Conservation (phyloP, 2,329 filamentous ascomycete genomes). For the Dendryphion nanum region DNA sequence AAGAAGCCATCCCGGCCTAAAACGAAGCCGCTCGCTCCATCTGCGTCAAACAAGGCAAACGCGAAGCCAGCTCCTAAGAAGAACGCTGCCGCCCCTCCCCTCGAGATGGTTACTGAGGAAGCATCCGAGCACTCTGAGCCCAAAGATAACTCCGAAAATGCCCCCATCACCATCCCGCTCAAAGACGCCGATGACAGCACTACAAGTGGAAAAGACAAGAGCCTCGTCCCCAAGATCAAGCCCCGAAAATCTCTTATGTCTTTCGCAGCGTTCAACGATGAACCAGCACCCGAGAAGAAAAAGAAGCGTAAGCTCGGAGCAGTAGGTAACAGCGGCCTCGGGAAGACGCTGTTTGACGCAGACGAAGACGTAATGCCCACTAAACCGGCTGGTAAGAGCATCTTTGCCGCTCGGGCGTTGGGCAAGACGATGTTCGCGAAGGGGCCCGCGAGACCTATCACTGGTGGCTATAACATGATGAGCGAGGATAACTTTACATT, state of each 20-base stretch:
- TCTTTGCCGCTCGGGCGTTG: conserved; percentile 39
- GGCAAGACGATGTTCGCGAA: conserved; percentile 34
- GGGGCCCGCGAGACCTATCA: conserved; percentile 24
- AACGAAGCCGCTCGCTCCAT: conserved; percentile 44
- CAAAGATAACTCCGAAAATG: conserved; percentile 40
- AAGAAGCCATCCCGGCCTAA: conserved; percentile 31
- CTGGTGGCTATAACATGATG: conserved; percentile 35
- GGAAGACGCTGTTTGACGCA: conserved; percentile 69
- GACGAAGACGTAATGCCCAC: conserved; percentile 36
- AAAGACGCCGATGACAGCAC: conserved; percentile 33
- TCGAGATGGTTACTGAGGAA: conserved; percentile 48
- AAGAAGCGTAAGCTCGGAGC: conserved; percentile 72
- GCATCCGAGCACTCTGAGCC: conserved; percentile 35
- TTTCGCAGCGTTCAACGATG: conserved; percentile 42
- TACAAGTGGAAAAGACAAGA: conserved; percentile 29
- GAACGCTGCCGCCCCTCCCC: conserved; percentile 34
- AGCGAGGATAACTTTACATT: conserved; percentile 41
- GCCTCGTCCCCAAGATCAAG: conserved; percentile 36
- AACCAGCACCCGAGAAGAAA: conserved; percentile 39
- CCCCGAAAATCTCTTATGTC: conserved; percentile 50
- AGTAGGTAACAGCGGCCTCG: conserved; percentile 46
- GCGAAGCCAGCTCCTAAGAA: conserved; percentile 41
- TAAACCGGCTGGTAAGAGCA: conserved; percentile 36
- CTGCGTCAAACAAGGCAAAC: conserved; percentile 46
- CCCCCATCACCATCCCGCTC: conserved; percentile 26